Percentiles rank a stretch among this genome's conserved stretches.
Conservation (phyloP, 805 yeast species). For the Lachancea waltii region DNA sequence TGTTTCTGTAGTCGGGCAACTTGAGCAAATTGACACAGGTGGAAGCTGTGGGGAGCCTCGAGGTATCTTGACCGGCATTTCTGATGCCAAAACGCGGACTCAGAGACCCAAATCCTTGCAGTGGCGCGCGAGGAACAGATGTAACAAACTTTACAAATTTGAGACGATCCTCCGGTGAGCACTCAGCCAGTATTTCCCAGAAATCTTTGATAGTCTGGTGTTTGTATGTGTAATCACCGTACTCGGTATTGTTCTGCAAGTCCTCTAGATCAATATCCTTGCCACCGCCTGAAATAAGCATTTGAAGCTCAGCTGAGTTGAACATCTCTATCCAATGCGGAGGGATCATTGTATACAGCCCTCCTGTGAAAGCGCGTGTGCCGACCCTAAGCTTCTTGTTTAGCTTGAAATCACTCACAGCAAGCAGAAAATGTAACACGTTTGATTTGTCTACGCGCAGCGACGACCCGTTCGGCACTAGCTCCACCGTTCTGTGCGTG, state of each 20-base stretch:
- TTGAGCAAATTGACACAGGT: conserved; percentile 88
- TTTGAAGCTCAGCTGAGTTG: conserved; percentile 75
- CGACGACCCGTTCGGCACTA: conserved; percentile 54
- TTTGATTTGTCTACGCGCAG: conserved; percentile 54
- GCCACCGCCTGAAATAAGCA: conserved; percentile 75
- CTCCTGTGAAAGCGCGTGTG: conserved; percentile 52
- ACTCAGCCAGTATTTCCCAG: conserved; percentile 72
- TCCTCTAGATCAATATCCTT: conserved; percentile 66
- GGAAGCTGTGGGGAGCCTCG: conserved; percentile 80
- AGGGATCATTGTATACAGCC: conserved; percentile 61
- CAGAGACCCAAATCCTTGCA: conserved; percentile 73
- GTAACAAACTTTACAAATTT: conserved; percentile 82
- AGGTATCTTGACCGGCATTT: conserved; percentile 49
- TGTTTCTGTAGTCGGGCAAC: conserved; percentile 73
- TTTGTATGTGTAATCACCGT: conserved; percentile 53
- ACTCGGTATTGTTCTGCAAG: conserved; percentile 52
- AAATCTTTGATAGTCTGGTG: conserved; percentile 59
- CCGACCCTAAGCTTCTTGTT: conserved; percentile 59
- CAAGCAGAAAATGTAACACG: conserved; percentile 66
- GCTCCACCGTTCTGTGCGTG: conserved; percentile 42
- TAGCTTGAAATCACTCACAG: conserved; percentile 71
- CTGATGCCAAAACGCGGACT: conserved; percentile 77
- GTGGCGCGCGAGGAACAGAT: conserved; percentile 85
- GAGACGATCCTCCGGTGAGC: conserved; percentile 54
- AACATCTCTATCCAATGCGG: conserved; percentile 79